Base-by-base conservation (phyloP, 345 rosid genomes). In the Hypericum androsaemum region DNA sequence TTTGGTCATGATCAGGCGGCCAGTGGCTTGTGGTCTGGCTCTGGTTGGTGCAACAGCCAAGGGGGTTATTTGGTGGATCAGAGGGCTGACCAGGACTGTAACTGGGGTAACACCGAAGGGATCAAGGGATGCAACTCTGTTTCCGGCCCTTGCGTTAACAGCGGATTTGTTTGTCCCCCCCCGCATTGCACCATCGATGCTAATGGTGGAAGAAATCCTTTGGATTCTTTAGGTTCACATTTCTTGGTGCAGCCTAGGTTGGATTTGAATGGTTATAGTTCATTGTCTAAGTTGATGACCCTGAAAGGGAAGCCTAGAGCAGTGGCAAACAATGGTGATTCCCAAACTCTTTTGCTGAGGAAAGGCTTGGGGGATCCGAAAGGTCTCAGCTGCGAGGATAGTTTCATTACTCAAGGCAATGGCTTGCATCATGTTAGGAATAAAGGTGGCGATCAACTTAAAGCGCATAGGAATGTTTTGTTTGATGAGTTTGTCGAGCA, bases 11-110 rank as follows among this genome's bases (percentile, higher is more conserved):
- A 57, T 59, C 76, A 56, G 52, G 39, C 69, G 52, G 39, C 69
- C 8, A 62, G 43, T 49, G 57, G 52, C 66, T 14, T 56, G 10
- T 50, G 43, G 54, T 39, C 57, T 9, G 53, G 51, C 39, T 41
- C 65, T 38, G 50, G 32, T 39, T 48, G 68, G 62, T 39, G 45
- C 17, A 41, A 7, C n/a, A 69, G 22, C 37, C 72, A 45, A 43
- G 74, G 73, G 65, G 64, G 65, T 54, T 53, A 47, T 62, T 55
- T 57, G 17, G 16, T 53, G 49, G 71, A 74, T 53, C 71, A 60
- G 17, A 62, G 77, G 40, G 63, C 55, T 45, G 58, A 57, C 54
- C 67, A 62, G 38, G 56, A 42, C 11, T 56, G 50, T 53, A 42
- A 39, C 56, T 53, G 61, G 62, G 59, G 6, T 13, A 41, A 40